Conservation (phyloP, 345 rosid genomes). For the Syzygium jambos region DNA sequence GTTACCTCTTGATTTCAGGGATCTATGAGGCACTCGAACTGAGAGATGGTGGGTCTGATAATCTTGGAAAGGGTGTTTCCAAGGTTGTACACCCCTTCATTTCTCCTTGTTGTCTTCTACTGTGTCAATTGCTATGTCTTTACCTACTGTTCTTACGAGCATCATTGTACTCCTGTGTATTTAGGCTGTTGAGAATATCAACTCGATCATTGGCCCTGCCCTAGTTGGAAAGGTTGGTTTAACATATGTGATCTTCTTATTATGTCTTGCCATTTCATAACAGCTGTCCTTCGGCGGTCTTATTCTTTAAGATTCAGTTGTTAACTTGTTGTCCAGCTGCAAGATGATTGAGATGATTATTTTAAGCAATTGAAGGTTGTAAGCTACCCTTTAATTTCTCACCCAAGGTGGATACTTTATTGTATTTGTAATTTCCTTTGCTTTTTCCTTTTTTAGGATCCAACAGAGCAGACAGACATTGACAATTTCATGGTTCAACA, state of each 20-base stretch:
- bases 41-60: conserved; percentile 91
- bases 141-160: not conserved
- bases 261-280: not conserved
- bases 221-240: conserved; percentile 67
- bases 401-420: not conserved
- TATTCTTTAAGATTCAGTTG: not conserved
- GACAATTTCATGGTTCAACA: conserved; percentile 88
- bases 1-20: conserved; percentile 24
- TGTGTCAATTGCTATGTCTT: not conserved
- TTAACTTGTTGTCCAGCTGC: not conserved
- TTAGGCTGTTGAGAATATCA: conserved; percentile 80
- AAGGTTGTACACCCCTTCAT: conserved; percentile 27
- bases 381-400: not conserved
- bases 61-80: conserved; percentile 84
- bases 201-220: conserved; percentile 74
- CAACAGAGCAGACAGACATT: conserved; percentile 70
- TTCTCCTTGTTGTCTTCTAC: not conserved
- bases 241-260: not conserved
- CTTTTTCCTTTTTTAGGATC: conserved; percentile 41
- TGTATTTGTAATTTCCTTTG: conserved; percentile 2
- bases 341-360: not conserved
- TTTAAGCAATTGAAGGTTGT: not conserved
- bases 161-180: not conserved
- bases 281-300: not conserved
- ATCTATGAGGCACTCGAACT: conserved; percentile 79